Base-by-base conservation (phyloP, 1,284 basidiomycete species). In the Exsudoporus floridanus region DNA sequence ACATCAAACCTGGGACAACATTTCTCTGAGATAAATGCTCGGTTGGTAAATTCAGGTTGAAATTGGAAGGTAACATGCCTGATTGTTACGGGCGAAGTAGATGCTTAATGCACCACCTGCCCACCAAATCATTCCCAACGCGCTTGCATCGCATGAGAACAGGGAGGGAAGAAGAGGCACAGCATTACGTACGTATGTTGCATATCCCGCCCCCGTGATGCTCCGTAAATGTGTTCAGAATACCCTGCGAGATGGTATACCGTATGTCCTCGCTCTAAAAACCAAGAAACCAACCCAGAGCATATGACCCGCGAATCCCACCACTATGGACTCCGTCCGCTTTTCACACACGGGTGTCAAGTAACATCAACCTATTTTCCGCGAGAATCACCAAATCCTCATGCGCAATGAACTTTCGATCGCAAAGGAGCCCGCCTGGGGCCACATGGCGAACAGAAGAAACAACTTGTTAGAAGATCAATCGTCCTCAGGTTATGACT, bases 211-310 rank as follows among this genome's bases (percentile, higher is more conserved):
- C 77, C 21, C 92, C 92, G 51, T 83, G 88, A 65, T 94, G 92
- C 66, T 96, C 92, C 2, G 94, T 97, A 66, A 98, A 97, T 0
- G 94, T 95, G 63, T 98, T 98, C 53, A 98, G 87, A 78, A 59
- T 47, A 30, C 70, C 68, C 66, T 71, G 31, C 27, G 46, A 45
- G 35, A 34, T 3, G 8, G 27, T 19, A 43, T 25, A 49, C 55
- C 12, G 18, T 4, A 40, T 25, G 3, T n/a, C n/a, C 4, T 7
- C 1, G 10, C 19, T 16, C 25, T 16, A 2, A 46, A 18, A 45
- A 33, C 19, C 12, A 10, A 7, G 18, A 25, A 8, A 74, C 86
- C 51, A 64, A 90, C 90, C 94, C 93, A 96, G 30, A 88, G 73
- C 72, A 86, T 87, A 57, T 96, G 16, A 96, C 85, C 77, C 85